Conservation (phyloP, 139 green algal species). For the Gonium pectorale region DNA sequence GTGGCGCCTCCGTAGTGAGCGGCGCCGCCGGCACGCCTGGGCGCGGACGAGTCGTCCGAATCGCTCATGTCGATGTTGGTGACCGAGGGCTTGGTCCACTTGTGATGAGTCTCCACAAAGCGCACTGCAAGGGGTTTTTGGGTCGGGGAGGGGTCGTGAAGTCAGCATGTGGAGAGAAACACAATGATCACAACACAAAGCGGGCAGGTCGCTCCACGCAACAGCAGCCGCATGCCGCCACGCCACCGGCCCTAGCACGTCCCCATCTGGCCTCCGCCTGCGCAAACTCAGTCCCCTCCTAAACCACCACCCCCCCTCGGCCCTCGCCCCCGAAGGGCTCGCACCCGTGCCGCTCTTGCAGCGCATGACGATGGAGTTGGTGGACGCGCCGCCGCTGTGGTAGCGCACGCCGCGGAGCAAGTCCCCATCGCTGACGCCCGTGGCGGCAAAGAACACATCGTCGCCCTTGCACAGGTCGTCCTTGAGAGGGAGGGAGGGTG, state of each 20-base stretch:
- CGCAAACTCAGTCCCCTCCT: too few relatives aligned
- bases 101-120: constrained; percentile 78
- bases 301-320: background rate
- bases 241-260: too few relatives aligned
- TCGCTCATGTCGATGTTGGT: constrained; percentile 54
- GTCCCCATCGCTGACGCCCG: constrained; percentile 84
- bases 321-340: background rate
- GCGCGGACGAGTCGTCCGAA: constrained; percentile 16
- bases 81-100: constrained; percentile 71
- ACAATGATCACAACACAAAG: too few relatives aligned
- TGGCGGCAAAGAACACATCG: constrained; percentile 88
- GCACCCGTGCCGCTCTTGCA: constrained; percentile 73
- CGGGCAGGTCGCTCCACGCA: too few relatives aligned
- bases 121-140: constrained; percentile 64
- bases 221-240: too few relatives aligned
- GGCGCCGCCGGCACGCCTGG: background rate
- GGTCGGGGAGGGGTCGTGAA: too few relatives aligned
- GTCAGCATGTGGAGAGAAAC: too few relatives aligned
- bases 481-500: background rate
- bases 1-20: background rate
- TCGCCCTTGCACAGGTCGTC: constrained; percentile 49
- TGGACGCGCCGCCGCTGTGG: constrained; percentile 73
- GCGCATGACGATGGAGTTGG: constrained; percentile 88
- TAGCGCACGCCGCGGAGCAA: constrained; percentile 82
- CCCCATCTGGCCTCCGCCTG: too few relatives aligned